These are phyloP conservation scores for Wickerhamomyces hampshirensis DNA, from an alignment of 805 yeast genomes.

Conservation along the genomic window DNA sequence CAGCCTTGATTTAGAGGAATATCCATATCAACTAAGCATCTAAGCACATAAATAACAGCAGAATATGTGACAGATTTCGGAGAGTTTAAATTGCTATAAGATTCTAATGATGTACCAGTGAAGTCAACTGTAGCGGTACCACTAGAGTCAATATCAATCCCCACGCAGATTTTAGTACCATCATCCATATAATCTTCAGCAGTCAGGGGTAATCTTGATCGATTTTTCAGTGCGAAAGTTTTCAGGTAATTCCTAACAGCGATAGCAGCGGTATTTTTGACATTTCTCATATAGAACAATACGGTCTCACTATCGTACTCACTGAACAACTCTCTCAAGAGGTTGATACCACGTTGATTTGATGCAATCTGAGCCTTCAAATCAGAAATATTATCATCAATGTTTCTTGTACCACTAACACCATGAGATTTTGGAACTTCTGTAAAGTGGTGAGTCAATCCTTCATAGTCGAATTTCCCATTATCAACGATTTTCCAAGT, in stretches of 20 bases:
- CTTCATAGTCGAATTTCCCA: conserved; percentile 50
- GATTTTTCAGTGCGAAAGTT: conserved; percentile 38
- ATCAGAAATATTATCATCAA: conserved; percentile 48
- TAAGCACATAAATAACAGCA: conserved; percentile 47
- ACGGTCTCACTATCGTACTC: conserved; percentile 41
- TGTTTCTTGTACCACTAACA: conserved; percentile 50
- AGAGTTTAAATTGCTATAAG: conserved; percentile 49
- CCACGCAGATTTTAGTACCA: conserved; percentile 44
- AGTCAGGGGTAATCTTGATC: conserved; percentile 29
- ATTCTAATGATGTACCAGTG: conserved; percentile 46
- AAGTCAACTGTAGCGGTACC: conserved; percentile 46
- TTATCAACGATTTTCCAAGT: conserved; percentile 45
- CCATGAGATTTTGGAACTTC: conserved; percentile 47
- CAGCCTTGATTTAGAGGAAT: conserved; percentile 58
- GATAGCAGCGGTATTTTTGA: conserved; percentile 41
- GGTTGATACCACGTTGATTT: conserved; percentile 45
- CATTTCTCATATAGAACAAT: conserved; percentile 42
- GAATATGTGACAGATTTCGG: conserved; percentile 51
- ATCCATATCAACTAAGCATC: conserved; percentile 46
- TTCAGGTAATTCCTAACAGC: conserved; percentile 36
- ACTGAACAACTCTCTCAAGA: conserved; percentile 36
- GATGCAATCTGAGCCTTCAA: conserved; percentile 48
- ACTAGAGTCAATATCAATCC: conserved; percentile 35
- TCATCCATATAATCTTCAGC: conserved; percentile 52
- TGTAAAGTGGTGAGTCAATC: conserved; percentile 39